Base-by-base conservation (phyloP, 73 alveolate genomes). In the Urostyla sp. region DNA sequence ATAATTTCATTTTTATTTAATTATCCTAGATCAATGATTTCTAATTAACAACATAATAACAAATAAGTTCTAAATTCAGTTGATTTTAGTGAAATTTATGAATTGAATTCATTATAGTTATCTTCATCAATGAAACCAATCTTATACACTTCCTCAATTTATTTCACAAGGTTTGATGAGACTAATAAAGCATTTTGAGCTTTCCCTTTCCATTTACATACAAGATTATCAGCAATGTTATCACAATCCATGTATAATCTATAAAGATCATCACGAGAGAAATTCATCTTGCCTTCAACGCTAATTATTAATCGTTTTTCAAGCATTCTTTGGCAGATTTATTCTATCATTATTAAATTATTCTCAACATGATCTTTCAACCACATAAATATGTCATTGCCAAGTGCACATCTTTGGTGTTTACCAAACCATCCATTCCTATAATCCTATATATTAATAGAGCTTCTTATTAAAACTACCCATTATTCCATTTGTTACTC, bases 151-250 rank as follows among this genome's bases (percentile, higher is more conserved):
- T 36, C 79, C 30, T 80, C 85, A 21, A 73, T 61, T 27, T 49
- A 21, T 11, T 43, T 20, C 16, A 88, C 82, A 28, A 87, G 61
- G 37, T 46, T 32, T 30, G 21, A 36, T 16, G 92, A 87, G 4
- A 75, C 93, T n/a, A 58, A 61, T 7, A 67, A 24, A 24, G 91
- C 90, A 18, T 74, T 75, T 13, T 88, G 40, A 52, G 78, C 84
- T 0, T 72, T 53, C 24, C 58, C 86, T 23, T 75, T 82, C 75
- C 93, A 91, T 3, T 34, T 30, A 2, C 84, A 43, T 2, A 84
- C 51, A 78, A 72, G 49, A 75, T 88, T 88, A 21, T 72, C 75
- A 4, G 95, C 86, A 34, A 83, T 78, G 57, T 88, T 90, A 34
- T 60, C 85, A 51, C 92, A 45, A 45, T 88, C 95, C 48, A 67